These are phyloP conservation scores for Penicillium egyptiacum DNA, from an alignment of 495 filamentous ascomycete species.

Conservation along the genomic window DNA sequence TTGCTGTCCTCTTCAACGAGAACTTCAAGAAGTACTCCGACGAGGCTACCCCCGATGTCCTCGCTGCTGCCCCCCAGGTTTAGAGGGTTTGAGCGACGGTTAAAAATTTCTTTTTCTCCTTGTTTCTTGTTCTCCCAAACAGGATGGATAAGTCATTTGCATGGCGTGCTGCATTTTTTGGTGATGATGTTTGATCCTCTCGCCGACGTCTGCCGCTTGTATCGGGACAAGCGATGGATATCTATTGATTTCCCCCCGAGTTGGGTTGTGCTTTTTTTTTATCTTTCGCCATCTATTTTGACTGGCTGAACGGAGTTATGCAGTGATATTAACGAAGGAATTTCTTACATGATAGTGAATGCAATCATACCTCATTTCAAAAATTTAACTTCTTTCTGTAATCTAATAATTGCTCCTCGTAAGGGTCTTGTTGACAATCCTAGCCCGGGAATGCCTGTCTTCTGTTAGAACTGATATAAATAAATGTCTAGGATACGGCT, in stretches of 20 bases:
- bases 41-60: slow-evolving; percentile 78
- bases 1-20: slow-evolving; percentile 83
- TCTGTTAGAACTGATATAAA: too few relatives aligned
- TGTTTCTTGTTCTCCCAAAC: slow-evolving; percentile 20
- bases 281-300: slow-evolving; percentile 19
- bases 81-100: slow-evolving; percentile 10
- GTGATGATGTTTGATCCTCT: slow-evolving; percentile 24
- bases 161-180: slow-evolving; percentile 35
- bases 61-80: slow-evolving; percentile 40
- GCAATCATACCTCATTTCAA: slow-evolving; percentile 20
- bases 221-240: slow-evolving; percentile 30
- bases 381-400: neutral
- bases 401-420: neutral
- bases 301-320: slow-evolving; percentile 21
- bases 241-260: slow-evolving; percentile 21
- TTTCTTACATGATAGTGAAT: slow-evolving; percentile 24
- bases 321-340: slow-evolving; percentile 10
- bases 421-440: too few relatives aligned
- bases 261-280: slow-evolving; percentile 19
- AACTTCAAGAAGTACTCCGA: slow-evolving; percentile 96
- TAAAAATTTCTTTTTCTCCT: slow-evolving; percentile 32
- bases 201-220: slow-evolving; percentile 22
- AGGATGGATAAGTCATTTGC: slow-evolving; percentile 26
- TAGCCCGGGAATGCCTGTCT: too few relatives aligned
- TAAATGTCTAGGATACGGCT: too few relatives aligned